Evolutionary conservation across 495 filamentous ascomycete genomes (phyloP), one percentile per base, ranked within the genome.

Genomic region (Thermothielavioides terrestris): DNA sequence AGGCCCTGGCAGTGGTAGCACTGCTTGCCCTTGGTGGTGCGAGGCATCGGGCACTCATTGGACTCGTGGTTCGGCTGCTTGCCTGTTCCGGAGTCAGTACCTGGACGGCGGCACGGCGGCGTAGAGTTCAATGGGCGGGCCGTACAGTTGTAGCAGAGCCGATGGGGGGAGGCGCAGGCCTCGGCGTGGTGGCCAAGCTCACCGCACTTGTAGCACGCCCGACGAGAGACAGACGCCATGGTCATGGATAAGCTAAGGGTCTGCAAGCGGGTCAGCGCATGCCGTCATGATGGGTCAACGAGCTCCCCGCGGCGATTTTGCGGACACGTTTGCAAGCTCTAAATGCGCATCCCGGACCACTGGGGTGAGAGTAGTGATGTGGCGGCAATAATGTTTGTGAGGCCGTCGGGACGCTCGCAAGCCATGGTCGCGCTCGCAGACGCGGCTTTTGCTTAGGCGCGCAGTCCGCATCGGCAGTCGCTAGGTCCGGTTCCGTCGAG

Each of bases 201-300:
- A 72, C 94, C 94, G 77, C 94, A 99, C 77, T 99, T 99, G 80
- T 96, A 99, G 82, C 94, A 99, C 54, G 91, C 94, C 70, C 94
- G 87, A 69, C 92, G 88, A 67, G 89, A 91, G 65, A 96, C 79
- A 59, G 94, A 94, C 74, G 90, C 91, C 83, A 89, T 92, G 55
- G 58, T 68, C 60, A 67, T 30, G 21, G 18, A 9, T 49, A 28
- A n/a, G n/a, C n/a, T n/a, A n/a, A 18, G 21, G 17, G 21, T 22
- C 50, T 47, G 40, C 22, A 22, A 17, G 32, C 40, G 25, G 7
- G 34, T 51, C 45, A 51, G 49, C n/a, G n/a, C 26, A 51, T 25
- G 20, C 20, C 27, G 18, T 45, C 20, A 23, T 11, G 32, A 17
- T 8, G 30, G 22, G 27, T 28, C 12, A 17, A 15, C 39, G n/a